Percentiles rank a stretch among this genome's conserved stretches.
phyloP scores from a whole-genome alignment of 2,329 filamentous ascomycete genomes.

The Sclerotinia nivalis region DNA sequence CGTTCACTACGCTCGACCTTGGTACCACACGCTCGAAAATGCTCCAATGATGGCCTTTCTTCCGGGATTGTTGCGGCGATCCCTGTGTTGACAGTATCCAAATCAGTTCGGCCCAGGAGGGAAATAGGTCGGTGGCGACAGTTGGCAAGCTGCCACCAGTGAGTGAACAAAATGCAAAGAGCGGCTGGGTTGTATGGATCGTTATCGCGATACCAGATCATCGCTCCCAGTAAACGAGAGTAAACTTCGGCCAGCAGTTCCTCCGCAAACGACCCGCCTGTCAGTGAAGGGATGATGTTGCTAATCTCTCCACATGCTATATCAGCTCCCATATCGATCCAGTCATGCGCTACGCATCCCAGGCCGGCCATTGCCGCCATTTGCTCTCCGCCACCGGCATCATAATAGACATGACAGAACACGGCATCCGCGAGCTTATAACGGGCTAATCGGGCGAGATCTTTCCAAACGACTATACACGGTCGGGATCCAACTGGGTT shows the following conservation, averaged over 20 bases:
- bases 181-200: background rate
- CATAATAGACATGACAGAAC: constrained; percentile 10
- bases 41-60: background rate
- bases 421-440: constrained; percentile 12
- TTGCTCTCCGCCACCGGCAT: background rate
- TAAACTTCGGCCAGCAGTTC: constrained; percentile 1
- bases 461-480: constrained; percentile 3
- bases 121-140: constrained; percentile 12
- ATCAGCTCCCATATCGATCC: constrained; percentile 14
- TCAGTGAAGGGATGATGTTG: constrained; percentile 7
- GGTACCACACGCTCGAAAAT: constrained; percentile 11
- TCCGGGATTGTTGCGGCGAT: constrained; percentile 8
- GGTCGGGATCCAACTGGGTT: background rate
- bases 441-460: constrained; percentile 2
- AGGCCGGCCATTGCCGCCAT: constrained; percentile 10
- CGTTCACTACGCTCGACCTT: background rate
- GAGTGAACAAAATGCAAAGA: background rate
- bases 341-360: background rate
- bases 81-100: background rate
- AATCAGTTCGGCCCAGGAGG: constrained; percentile 2
- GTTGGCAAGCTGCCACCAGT: constrained; percentile 16
- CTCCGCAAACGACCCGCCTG: constrained; percentile 10
- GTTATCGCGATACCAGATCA: constrained; percentile 19
- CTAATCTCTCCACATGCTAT: background rate
- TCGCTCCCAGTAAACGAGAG: background rate